Evolutionary conservation across 1,139 yeast genomes (phyloP).

Genomic region (Entelexis sorbosivorans): DNA sequence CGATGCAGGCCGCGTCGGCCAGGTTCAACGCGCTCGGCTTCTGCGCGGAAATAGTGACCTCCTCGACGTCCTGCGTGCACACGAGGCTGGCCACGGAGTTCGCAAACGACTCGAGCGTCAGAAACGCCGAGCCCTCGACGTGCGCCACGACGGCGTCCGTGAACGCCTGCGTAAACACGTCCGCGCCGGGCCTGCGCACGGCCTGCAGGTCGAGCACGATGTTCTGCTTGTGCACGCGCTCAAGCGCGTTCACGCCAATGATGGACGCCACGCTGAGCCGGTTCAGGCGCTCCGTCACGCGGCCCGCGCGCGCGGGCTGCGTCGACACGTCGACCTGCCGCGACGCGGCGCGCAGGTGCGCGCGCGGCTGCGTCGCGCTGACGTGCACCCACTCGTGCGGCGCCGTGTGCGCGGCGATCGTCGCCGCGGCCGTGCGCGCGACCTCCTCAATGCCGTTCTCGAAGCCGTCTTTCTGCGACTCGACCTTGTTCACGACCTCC

Average conservation of each 20-base stretch:
- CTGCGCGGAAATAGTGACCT: constrained; percentile 51
- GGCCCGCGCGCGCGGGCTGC: not conserved
- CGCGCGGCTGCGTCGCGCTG: constrained; percentile 36
- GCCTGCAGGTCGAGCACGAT: constrained; percentile 50
- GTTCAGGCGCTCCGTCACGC: constrained; percentile 31
- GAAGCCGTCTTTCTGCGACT: constrained; percentile 29
- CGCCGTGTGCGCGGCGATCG: constrained; percentile 41
- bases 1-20: constrained; percentile 86
- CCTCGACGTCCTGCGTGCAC: constrained; percentile 12
- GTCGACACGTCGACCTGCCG: constrained; percentile 28
- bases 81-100: constrained; percentile 54
- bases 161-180: constrained; percentile 27
- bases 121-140: constrained; percentile 66
- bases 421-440: constrained; percentile 44
- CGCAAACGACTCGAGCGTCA: constrained; percentile 88
- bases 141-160: constrained; percentile 35
- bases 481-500: constrained; percentile 45
- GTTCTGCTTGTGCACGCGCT: constrained; percentile 66
- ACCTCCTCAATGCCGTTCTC: constrained; percentile 46
- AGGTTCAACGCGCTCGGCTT: constrained; percentile 83
- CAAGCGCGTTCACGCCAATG: constrained; percentile 87
- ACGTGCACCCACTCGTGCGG: constrained; percentile 40
- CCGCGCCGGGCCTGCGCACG: constrained; percentile 9
- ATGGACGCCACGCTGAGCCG: constrained; percentile 56
- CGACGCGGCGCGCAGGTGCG: constrained; percentile 47